Evolutionary conservation across 192 early-diverging fungal genomes (phyloP), one percentile per base, ranked within the genome.

Genomic region (Ambispora gerdemannii): DNA sequence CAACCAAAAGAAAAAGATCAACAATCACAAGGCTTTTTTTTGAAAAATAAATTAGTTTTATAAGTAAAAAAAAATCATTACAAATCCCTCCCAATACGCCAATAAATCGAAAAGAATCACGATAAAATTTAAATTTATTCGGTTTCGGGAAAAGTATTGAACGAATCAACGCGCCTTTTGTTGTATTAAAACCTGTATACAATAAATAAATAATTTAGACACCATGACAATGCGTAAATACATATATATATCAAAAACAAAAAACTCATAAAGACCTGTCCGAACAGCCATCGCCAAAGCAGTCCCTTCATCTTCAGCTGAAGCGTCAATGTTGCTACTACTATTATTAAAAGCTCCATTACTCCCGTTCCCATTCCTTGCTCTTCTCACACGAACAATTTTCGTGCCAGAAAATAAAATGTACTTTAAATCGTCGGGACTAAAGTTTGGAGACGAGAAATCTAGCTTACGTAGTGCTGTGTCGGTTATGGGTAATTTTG

Each of bases 101-200:
- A 59, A 98, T 94, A 70, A 98, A 99, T 27, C 90, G 84, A 81
- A 98, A 95, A 30, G 96, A 92, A 72, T 99, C 98, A n/a, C 90
- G 87, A 79, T 97, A 96, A 78, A 97, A 98, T 78, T 94, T 89
- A 75, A 98, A 97, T 56, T 88, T 92, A 77, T 95, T 93, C 24
- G 96, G 96, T 70, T 95, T 94, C 0, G 96, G 98, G 74, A 95
- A 98, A 36, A 98, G 81, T 78, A 99, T 98, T 32, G 93, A 95
- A 1, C 98, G 90, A 30, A 98, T 85, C 25, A 99, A 79, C 3
- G 93, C 87, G 49, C 98, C 98, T 75, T 98, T 99, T 28, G 95
- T 91, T 0, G 98, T 97, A 78, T 96, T 96, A 75, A 98, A 97
- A 0, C 95, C 79, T 20, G 73, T 33, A 19, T 17, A n/a, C 1